These are phyloP conservation scores for Eucalyptus erythrocorys DNA, from an alignment of 345 rosid species.

Conservation along the genomic window DNA sequence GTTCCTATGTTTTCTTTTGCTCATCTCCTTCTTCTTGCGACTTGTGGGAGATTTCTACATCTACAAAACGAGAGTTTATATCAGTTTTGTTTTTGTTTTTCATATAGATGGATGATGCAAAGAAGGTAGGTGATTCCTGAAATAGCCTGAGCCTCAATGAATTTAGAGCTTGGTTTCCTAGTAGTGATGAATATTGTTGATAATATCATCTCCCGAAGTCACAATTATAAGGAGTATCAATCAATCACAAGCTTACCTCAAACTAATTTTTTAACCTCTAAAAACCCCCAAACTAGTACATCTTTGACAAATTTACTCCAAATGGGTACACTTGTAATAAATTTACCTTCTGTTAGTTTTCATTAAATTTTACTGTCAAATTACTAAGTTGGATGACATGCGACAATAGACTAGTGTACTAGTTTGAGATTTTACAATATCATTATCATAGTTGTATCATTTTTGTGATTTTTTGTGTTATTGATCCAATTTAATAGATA, in stretches of 20 bases:
- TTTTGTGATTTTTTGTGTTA: too few species aligned
- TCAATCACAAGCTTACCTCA: background rate
- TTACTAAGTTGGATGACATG: too few species aligned
- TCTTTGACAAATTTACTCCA: too few species aligned
- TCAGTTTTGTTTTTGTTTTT: background rate
- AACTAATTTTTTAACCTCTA: too few species aligned
- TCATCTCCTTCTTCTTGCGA: background rate
- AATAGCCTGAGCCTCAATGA: too few species aligned
- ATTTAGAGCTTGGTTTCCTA: background rate
- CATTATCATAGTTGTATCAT: too few species aligned
- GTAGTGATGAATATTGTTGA: background rate
- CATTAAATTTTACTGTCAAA: too few species aligned
- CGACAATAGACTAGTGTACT: fast-evolving
- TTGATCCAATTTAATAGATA: too few species aligned
- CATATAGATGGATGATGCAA: background rate
- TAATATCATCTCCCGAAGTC: background rate
- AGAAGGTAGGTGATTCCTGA: background rate
- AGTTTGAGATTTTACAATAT: too few species aligned
- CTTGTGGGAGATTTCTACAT: background rate
- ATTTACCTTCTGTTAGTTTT: too few species aligned
- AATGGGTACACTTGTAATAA: fast-evolving
- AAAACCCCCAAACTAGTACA: fast-evolving
- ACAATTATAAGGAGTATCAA: background rate
- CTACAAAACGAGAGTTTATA: background rate
- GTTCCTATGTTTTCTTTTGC: background rate